Conservation (phyloP, 2,329 filamentous ascomycete genomes). For the Colletotrichum costaricense region DNA sequence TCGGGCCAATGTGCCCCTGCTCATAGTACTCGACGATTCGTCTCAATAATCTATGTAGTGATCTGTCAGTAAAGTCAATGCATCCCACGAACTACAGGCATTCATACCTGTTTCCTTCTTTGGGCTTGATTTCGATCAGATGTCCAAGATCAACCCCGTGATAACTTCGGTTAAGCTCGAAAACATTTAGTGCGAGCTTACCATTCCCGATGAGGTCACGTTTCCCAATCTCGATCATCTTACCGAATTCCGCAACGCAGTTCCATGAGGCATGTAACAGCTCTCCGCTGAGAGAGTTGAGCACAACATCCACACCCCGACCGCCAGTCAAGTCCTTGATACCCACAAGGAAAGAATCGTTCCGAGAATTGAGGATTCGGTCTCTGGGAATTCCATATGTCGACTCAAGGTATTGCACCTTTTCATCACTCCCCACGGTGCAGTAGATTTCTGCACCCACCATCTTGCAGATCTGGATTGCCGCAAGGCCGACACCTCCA, state of each 20-base stretch:
- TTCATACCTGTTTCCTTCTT: conserved; percentile 10
- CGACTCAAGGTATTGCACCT: conserved; percentile 42
- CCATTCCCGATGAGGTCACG: conserved; percentile 51
- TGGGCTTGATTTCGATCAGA: conserved; percentile 19
- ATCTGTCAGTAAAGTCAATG: not conserved
- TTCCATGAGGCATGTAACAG: conserved; percentile 51
- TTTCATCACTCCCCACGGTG: conserved; percentile 46
- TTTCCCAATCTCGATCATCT: conserved; percentile 55
- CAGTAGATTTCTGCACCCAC: conserved; percentile 47
- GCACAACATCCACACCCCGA: conserved; percentile 44
- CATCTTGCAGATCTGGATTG: conserved; percentile 42
- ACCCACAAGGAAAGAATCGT: conserved; percentile 42
- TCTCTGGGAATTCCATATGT: conserved; percentile 42
- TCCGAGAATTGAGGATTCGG: conserved; percentile 45
- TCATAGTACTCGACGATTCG: conserved; percentile 19
- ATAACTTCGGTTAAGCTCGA: conserved; percentile 43
- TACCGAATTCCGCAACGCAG: conserved; percentile 53
- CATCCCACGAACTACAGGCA: not conserved
- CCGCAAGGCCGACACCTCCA: conserved; percentile 43
- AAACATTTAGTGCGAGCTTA: conserved; percentile 51
- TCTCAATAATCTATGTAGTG: not conserved
- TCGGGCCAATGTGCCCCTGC: conserved; percentile 29
- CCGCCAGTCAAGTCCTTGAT: conserved; percentile 39
- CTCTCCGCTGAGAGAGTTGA: conserved; percentile 52
- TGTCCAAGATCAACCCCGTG: conserved; percentile 31